Percentiles rank a stretch among this genome's conserved stretches.
Evolutionary conservation across 2,329 filamentous ascomycete genomes (phyloP).

Genomic region (Botrytis hyacinthi): DNA sequence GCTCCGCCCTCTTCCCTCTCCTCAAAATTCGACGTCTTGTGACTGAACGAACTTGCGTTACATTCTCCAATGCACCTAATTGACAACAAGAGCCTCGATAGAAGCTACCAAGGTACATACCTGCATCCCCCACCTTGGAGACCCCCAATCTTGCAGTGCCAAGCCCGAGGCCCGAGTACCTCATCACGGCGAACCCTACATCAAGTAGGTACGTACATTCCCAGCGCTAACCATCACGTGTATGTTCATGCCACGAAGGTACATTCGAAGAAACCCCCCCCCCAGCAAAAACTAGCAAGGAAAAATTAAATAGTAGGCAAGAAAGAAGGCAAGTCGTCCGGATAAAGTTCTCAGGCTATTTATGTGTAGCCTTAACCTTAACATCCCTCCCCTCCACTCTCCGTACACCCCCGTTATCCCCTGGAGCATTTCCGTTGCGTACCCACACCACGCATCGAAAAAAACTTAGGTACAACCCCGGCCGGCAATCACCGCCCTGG

Average conservation of each 20-base stretch:
- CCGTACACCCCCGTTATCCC: not conserved
- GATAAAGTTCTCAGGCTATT: slow-evolving; percentile 13
- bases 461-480: not conserved
- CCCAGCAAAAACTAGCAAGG: not conserved
- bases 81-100: not conserved
- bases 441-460: too few relatives aligned
- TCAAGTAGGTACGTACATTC: not conserved
- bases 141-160: not conserved
- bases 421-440: not conserved
- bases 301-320: not conserved
- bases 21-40: not conserved
- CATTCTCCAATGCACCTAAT: not conserved
- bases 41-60: not conserved
- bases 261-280: not conserved
- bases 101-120: not conserved
- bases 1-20: not conserved
- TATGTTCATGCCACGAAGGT: not conserved
- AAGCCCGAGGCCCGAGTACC: slow-evolving; percentile 6
- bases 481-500: not conserved
- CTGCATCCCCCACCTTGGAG: not conserved
- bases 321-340: slow-evolving; percentile 8
- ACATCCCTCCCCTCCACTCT: not conserved
- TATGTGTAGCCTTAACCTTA: not conserved
- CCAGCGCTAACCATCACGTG: not conserved
- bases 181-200: not conserved